phyloP scores from a whole-genome alignment of 2,329 filamentous ascomycete genomes.

The Grosmannia penicillata region DNA sequence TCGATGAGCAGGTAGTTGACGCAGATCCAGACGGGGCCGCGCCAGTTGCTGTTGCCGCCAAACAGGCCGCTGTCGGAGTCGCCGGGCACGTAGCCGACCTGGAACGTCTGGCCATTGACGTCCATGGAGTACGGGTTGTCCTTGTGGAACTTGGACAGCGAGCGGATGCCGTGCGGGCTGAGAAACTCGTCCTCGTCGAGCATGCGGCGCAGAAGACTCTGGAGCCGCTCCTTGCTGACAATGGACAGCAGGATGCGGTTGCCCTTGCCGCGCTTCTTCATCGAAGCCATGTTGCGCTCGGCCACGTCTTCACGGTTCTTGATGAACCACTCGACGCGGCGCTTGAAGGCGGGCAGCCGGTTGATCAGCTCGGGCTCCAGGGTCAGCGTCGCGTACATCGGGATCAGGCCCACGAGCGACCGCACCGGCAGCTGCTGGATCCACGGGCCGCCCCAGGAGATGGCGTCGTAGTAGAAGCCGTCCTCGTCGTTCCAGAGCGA shows the following conservation, averaged over 20 bases:
- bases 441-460: constrained; percentile 89
- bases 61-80: constrained; percentile 93
- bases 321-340: constrained; percentile 86
- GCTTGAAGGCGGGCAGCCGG: constrained; percentile 84
- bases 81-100: constrained; percentile 81
- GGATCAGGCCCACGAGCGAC: constrained; percentile 86
- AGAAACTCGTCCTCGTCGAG: constrained; percentile 89
- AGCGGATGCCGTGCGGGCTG: constrained; percentile 78
- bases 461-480: constrained; percentile 97
- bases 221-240: constrained; percentile 82
- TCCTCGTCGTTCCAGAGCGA: constrained; percentile 95
- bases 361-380: constrained; percentile 89
- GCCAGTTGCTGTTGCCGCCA: constrained; percentile 96
- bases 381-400: constrained; percentile 81
- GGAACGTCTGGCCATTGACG: constrained; percentile 80
- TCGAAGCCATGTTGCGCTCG: constrained; percentile 88
- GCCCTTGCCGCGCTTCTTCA: constrained; percentile 78
- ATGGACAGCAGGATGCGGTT: constrained; percentile 77
- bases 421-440: constrained; percentile 84
- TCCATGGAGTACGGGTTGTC: constrained; percentile 89
- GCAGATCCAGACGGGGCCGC: constrained; percentile 88
- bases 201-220: constrained; percentile 82
- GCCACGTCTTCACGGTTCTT: constrained; percentile 75
- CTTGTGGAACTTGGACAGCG: constrained; percentile 81
- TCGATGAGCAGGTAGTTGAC: constrained; percentile 93